Conservation (phyloP, 768 basidiomycete species). For the Mycena latifolia region DNA sequence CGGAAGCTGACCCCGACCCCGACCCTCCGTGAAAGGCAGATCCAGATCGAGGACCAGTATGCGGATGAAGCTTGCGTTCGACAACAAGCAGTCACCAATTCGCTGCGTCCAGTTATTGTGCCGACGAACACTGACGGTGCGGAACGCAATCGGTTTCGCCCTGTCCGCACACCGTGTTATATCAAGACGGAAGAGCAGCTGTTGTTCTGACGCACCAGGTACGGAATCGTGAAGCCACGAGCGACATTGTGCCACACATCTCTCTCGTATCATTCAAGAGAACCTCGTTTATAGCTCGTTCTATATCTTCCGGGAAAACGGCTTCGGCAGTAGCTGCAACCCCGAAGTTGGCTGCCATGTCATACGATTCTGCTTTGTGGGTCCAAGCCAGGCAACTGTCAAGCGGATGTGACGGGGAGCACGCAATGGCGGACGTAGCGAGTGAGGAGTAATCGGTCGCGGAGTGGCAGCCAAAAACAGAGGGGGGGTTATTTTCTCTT, state of each 20-base stretch:
- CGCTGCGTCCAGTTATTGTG: conserved; percentile 15
- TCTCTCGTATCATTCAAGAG: conserved; percentile 3
- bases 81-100: conserved; percentile 1
- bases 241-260: too few relatives aligned
- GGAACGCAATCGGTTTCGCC: conserved; percentile 12
- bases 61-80: conserved; percentile 13
- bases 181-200: background rate
- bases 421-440: too few relatives aligned
- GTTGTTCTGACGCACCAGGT: background rate
- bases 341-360: background rate
- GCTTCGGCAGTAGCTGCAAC: background rate
- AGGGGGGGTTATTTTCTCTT: background rate
- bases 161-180: background rate
- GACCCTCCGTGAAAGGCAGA: background rate
- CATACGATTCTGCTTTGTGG: background rate
- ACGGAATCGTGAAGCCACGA: conserved; percentile 9
- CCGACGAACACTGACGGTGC: conserved; percentile 11
- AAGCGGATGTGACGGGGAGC: too few relatives aligned
- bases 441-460: too few relatives aligned
- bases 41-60: conserved; percentile 10
- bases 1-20: background rate
- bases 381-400: background rate
- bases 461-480: too few relatives aligned
- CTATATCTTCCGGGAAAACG: conserved; percentile 11
- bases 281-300: conserved; percentile 4